Percentiles rank a stretch among this genome's conserved stretches.
phyloP scores from a whole-genome alignment of 352 stramenopile species.

The Pythium guiyangense region DNA sequence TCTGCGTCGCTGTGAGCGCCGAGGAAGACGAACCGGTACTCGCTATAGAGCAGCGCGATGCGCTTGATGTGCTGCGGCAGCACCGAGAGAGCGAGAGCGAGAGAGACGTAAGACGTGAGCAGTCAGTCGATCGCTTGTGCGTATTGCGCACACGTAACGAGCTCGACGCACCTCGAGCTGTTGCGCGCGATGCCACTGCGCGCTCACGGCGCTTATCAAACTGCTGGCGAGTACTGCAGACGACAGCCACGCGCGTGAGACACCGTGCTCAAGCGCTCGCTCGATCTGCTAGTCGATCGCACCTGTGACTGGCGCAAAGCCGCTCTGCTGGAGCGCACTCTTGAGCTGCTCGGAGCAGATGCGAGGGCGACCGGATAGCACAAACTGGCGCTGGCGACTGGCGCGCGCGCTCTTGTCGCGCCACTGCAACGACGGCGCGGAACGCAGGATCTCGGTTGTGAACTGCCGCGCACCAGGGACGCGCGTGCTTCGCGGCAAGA shows the following conservation, averaged over 20 bases:
- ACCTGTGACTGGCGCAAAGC: constrained; percentile 14
- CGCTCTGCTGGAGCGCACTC: not conserved
- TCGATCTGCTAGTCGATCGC: not conserved
- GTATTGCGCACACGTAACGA: not conserved
- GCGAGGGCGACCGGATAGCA: constrained; percentile 5
- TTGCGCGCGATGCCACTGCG: constrained; percentile 7
- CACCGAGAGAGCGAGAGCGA: no score
- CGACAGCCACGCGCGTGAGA: not conserved
- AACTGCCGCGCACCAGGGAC: constrained; percentile 18
- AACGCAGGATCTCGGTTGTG: constrained; percentile 5
- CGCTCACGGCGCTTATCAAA: constrained; percentile 11
- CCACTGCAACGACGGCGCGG: not conserved
- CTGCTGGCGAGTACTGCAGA: constrained; percentile 10
- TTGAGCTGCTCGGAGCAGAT: constrained; percentile 3
- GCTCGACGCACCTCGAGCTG: constrained; percentile 8
- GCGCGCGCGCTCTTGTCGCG: no score
- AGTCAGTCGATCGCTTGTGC: not conserved
- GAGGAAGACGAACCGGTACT: constrained; percentile 20
- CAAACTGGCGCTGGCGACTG: constrained; percentile 2
- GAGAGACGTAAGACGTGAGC: not conserved
- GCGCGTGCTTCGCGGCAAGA: constrained; percentile 13
- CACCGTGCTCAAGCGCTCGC: no score
- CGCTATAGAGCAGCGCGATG: constrained; percentile 13
- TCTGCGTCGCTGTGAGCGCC: constrained; percentile 13
- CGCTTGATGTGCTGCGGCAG: constrained; percentile 9